Evolutionary conservation across 495 filamentous ascomycete species (phyloP), one percentile per base, ranked within the genome.

Genomic region (Pseudomonodictys pantanalensis): DNA sequence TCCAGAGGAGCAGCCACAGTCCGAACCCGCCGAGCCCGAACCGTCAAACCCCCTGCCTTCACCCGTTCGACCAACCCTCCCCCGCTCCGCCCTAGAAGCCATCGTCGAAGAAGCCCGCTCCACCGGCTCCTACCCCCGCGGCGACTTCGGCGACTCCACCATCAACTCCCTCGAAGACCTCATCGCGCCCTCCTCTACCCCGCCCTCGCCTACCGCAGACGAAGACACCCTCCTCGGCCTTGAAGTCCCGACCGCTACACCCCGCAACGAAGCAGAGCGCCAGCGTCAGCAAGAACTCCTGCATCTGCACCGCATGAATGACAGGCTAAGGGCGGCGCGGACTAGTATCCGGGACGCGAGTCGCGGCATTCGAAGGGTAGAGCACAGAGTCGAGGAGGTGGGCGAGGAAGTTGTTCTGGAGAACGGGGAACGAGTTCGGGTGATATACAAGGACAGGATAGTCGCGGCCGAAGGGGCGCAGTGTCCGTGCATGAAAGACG

Each of bases 91-190:
- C 11, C 65, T 75, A 2, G 66, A 78, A 60, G 77, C 78, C 5
- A 77, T 86, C 29, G 69, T 87, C 25, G 75, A 80, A 48, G 77
- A 83, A 50, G 72, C 71, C 56, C 43, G 33, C 32, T 29, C 26
- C 9, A 49, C 41, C 28, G 45, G 47, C 17, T 41, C 28, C 76
- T 75, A 30, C 71, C 76, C 26, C 11, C 29, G 50, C 15, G 52
- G 57, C 32, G 30, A 35, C 20, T 68, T 80, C 10, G 81, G 83
- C 24, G 82, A 86, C 29, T 79, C 81, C 48, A 86, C 83, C 0
- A 79, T 88, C 42, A 76, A 84, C 46, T 86, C 83, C 24, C 76
- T 87, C 1, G 79, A 86, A 59, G 75, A 79, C 18, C 72, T 87
- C 11, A 68, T 86, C 32, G 69, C 58, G 12, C 59, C 66, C 0